These are phyloP conservation scores for Phytopythium vexans DNA, from an alignment of 352 stramenopile genomes.

Conservation along the genomic window DNA sequence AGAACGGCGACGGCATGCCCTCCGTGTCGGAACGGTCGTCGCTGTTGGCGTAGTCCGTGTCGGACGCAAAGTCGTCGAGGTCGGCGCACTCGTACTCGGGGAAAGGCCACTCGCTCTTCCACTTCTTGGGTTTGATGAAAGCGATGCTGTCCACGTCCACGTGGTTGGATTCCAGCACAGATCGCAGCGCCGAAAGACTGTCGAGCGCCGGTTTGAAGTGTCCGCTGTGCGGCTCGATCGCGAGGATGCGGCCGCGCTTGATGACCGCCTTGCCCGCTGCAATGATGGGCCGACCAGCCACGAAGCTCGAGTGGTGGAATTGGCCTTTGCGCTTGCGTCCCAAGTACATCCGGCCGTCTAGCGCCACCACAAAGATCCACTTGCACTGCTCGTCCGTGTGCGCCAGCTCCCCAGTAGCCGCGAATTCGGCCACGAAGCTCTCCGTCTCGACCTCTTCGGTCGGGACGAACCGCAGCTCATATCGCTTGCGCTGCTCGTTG, in stretches of 20 bases:
- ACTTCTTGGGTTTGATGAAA: constrained; percentile 73
- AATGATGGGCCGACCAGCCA: constrained; percentile 53
- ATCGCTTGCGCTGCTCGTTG: constrained; percentile 29
- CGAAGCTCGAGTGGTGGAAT: constrained; percentile 82
- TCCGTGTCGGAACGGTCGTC: constrained; percentile 4
- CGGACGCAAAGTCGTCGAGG: constrained; percentile 40
- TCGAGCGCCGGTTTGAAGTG: constrained; percentile 67
- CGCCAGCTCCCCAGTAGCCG: constrained; percentile 24
- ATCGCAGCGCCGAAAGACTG: constrained; percentile 43
- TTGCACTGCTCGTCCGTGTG: constrained; percentile 65
- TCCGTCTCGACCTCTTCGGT: not conserved
- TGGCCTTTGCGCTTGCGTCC: constrained; percentile 63
- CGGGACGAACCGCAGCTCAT: constrained; percentile 38
- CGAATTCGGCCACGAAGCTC: constrained; percentile 25
- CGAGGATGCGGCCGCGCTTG: constrained; percentile 44
- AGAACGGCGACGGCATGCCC: too few species aligned
- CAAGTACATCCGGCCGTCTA: constrained; percentile 45
- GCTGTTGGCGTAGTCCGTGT: constrained; percentile 40
- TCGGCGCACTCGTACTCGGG: constrained; percentile 23
- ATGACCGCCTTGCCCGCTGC: constrained; percentile 71
- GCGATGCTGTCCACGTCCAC: constrained; percentile 41
- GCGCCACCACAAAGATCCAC: constrained; percentile 77
- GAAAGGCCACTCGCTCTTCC: constrained; percentile 61
- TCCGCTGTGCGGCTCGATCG: constrained; percentile 69
- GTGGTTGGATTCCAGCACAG: constrained; percentile 26